Conservation (phyloP, 2,329 filamentous ascomycete genomes). For the Fusarium incarnatum region DNA sequence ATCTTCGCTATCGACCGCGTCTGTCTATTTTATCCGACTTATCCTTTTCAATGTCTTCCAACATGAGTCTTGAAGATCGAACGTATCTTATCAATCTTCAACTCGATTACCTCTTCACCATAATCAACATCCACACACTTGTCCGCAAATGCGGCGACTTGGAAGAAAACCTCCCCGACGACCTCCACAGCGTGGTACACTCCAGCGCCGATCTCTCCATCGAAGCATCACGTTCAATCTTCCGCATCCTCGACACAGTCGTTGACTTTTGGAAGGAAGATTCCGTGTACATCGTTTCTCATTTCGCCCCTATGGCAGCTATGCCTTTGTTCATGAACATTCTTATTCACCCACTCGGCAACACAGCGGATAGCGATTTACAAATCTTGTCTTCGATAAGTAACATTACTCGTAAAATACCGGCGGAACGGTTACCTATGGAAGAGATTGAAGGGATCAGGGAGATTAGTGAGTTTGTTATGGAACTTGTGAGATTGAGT, state of each 20-base stretch:
- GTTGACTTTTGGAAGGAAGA: constrained; percentile 37
- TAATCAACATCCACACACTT: constrained; percentile 36
- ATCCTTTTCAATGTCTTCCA: constrained; percentile 6
- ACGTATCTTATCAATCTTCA: constrained; percentile 30
- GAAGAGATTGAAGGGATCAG: constrained; percentile 39
- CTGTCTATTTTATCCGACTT: constrained; percentile 25
- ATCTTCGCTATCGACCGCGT: constrained; percentile 26
- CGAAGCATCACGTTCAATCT: constrained; percentile 34
- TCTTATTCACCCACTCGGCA: constrained; percentile 34
- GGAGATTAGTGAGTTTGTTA: constrained; percentile 37
- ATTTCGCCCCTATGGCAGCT: constrained; percentile 35
- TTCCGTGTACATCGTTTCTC: constrained; percentile 31
- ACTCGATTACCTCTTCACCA: constrained; percentile 36
- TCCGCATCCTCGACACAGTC: constrained; percentile 29
- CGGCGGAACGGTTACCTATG: constrained; percentile 27
- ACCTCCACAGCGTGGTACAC: constrained; percentile 31
- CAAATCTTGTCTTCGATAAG: constrained; percentile 36
- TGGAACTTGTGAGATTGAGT: constrained; percentile 37
- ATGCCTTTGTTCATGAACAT: constrained; percentile 39
- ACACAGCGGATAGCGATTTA: constrained; percentile 27
- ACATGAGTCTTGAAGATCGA: constrained; percentile 15
- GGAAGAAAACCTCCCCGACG: constrained; percentile 32
- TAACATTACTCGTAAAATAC: constrained; percentile 32
- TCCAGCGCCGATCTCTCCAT: constrained; percentile 37
- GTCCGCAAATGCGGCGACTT: constrained; percentile 35